A percentile compares a stretch with the other conserved stretches of the same genome.
Conservation (phyloP, 106 monocot species). For the Ottelia alismoides region DNA sequence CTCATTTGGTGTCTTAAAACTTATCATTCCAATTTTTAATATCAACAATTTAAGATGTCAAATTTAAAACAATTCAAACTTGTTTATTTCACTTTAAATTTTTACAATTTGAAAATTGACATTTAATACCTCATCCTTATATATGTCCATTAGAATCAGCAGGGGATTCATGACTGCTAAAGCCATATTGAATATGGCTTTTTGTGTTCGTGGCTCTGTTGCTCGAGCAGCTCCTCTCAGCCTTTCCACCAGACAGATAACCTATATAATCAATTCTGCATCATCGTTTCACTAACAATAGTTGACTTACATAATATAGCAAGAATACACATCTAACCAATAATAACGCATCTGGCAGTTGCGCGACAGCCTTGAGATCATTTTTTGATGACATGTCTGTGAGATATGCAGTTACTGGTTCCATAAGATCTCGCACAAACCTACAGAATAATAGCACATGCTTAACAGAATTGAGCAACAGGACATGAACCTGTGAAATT, state of each 20-base stretch:
- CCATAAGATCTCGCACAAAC: conserved; percentile 76
- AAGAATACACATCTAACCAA: conserved; percentile 29
- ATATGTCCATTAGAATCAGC: conserved; percentile 58
- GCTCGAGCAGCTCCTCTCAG: conserved; percentile 90
- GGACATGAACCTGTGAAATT: too few species aligned
- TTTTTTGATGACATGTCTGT: conserved; percentile 49
- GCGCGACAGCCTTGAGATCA: conserved; percentile 58
- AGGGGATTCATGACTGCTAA: conserved; percentile 68
- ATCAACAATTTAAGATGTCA: too few species aligned
- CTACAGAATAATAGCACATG: conserved; percentile 17
- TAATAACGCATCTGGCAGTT: conserved; percentile 60
- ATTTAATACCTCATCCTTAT: conserved; percentile 89
- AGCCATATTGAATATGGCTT: conserved; percentile 73
- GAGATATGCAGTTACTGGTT: conserved; percentile 61
- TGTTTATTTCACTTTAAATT: too few species aligned
- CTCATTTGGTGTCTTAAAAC: too few species aligned
- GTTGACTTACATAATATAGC: not conserved
- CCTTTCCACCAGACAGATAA: conserved; percentile 84
- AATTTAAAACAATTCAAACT: too few species aligned
- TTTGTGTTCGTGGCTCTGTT: conserved; percentile 78
- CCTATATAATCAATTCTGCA: too few species aligned
- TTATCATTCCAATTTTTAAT: too few species aligned
- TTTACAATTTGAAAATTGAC: too few species aligned
- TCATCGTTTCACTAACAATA: too few species aligned
- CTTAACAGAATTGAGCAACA: not conserved